Evolutionary conservation across 2,329 filamentous ascomycete species (phyloP).

Genomic region (Phoma sp.): DNA sequence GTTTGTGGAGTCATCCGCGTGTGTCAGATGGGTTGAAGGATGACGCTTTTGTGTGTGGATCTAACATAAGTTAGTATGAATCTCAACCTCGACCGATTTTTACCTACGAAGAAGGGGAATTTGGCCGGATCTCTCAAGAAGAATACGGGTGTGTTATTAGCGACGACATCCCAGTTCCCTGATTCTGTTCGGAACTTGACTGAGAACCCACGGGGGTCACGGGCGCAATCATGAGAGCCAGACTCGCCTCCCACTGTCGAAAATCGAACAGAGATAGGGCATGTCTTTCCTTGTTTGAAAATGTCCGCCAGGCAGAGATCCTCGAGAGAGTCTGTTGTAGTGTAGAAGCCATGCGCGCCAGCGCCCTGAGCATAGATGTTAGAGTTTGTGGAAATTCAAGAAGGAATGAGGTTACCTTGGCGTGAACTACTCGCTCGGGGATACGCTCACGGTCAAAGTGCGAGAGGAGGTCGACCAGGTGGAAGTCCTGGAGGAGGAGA

Average conservation of each 20-base stretch:
- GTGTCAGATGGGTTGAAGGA: slow-evolving; percentile 71
- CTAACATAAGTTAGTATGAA: slow-evolving; percentile 58
- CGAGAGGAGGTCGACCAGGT: slow-evolving; percentile 57
- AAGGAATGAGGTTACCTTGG: slow-evolving; percentile 39
- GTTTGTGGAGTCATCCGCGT: slow-evolving; percentile 68
- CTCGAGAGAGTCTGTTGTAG: slow-evolving; percentile 54
- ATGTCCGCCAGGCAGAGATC: slow-evolving; percentile 56
- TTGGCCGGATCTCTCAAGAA: slow-evolving; percentile 77
- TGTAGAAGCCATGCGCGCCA: slow-evolving; percentile 57
- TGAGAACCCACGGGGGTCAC: slow-evolving; percentile 75
- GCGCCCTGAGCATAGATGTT: slow-evolving; percentile 36
- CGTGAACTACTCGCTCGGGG: slow-evolving; percentile 59
- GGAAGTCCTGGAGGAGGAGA: slow-evolving; percentile 61
- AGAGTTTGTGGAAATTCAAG: background rate
- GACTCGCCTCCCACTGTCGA: slow-evolving; percentile 78
- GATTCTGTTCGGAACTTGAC: slow-evolving; percentile 79
- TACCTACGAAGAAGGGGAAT: slow-evolving; percentile 45
- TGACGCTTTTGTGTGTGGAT: slow-evolving; percentile 75
- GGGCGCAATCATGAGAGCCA: slow-evolving; percentile 72
- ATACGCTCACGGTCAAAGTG: slow-evolving; percentile 60
- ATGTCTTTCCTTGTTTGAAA: slow-evolving; percentile 70
- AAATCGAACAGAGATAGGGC: slow-evolving; percentile 71
- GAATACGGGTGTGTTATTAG: slow-evolving; percentile 78
- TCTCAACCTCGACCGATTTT: too few species aligned
- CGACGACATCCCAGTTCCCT: slow-evolving; percentile 76